phyloP scores from a whole-genome alignment of 1,139 yeast genomes.

The Geotrichum siamense region DNA sequence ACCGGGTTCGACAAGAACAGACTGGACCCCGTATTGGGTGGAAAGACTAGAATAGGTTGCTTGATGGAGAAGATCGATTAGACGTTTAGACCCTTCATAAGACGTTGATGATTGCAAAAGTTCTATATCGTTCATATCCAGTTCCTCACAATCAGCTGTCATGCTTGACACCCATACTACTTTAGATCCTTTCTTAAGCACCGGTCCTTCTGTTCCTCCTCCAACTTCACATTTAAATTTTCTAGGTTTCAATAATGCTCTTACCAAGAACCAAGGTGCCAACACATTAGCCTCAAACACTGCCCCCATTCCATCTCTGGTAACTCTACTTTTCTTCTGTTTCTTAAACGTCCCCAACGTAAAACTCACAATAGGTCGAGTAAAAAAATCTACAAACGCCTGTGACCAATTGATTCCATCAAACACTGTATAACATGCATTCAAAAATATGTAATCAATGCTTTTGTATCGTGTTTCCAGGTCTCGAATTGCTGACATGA shows the following conservation, averaged over 20 bases:
- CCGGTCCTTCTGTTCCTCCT: slow-evolving; percentile 50
- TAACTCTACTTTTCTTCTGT: slow-evolving; percentile 66
- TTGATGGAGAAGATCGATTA: slow-evolving; percentile 73
- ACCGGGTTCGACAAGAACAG: slow-evolving; percentile 88
- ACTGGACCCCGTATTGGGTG: slow-evolving; percentile 47
- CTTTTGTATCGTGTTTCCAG: slow-evolving; percentile 53
- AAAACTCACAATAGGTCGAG: slow-evolving; percentile 66
- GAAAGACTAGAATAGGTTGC: slow-evolving; percentile 53
- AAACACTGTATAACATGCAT: slow-evolving; percentile 86
- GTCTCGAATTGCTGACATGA: slow-evolving; percentile 67
- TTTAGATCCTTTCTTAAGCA: slow-evolving; percentile 49
- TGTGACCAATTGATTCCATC: slow-evolving; percentile 79
- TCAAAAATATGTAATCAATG: slow-evolving; percentile 72
- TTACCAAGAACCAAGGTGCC: slow-evolving; percentile 73
- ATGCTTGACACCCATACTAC: slow-evolving; percentile 82
- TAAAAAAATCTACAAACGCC: slow-evolving; percentile 58
- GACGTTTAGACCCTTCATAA: slow-evolving; percentile 88
- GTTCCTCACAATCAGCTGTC: slow-evolving; percentile 54
- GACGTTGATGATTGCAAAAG: slow-evolving; percentile 56
- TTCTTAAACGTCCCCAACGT: slow-evolving; percentile 69
- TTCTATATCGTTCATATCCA: slow-evolving; percentile 70
- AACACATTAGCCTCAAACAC: slow-evolving; percentile 94
- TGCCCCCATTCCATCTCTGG: slow-evolving; percentile 70
- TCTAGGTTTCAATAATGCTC: slow-evolving; percentile 11
- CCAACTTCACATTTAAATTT: slow-evolving; percentile 7